Conservation (phyloP, 179 eudicot genomes). For the Pouteria campechiana region DNA sequence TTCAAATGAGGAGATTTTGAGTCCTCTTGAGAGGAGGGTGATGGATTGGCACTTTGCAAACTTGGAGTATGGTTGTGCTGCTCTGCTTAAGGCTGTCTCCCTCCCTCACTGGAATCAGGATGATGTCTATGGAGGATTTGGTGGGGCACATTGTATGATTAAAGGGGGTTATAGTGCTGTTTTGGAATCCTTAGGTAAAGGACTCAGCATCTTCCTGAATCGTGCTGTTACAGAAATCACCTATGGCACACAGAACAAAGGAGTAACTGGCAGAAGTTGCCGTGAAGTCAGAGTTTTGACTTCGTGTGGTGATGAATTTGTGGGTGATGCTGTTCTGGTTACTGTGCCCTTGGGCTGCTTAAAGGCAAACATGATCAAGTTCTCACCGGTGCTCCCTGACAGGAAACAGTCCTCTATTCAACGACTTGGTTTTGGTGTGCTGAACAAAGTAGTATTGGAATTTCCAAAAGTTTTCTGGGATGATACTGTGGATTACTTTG, state of each 20-base stretch:
- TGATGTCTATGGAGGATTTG: constrained; percentile 98
- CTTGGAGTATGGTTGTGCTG: constrained; percentile 98
- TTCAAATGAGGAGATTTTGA: constrained; percentile 37
- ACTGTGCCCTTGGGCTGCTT: constrained; percentile 96
- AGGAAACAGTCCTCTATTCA: constrained; percentile 87
- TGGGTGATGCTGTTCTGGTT: constrained; percentile 76
- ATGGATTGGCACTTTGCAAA: constrained; percentile 99
- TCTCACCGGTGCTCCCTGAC: constrained; percentile 77
- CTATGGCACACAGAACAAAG: constrained; percentile 23
- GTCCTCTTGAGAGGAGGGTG: constrained; percentile 94
- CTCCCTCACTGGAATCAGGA: constrained; percentile 99
- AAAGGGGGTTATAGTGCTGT: constrained; percentile 94
- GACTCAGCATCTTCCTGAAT: constrained; percentile 62
- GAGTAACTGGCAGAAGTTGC: constrained; percentile 18
- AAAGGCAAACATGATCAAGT: constrained; percentile 64
- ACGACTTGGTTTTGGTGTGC: constrained; percentile 93
- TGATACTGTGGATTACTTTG: constrained; percentile 93
- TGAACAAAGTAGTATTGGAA: constrained; percentile 85
- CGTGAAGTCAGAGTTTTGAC: constrained; percentile 64
- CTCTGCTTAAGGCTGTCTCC: constrained; percentile 76
- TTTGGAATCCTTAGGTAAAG: constrained; percentile 76
- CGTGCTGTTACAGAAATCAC: constrained; percentile 71
- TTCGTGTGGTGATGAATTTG: constrained; percentile 47
- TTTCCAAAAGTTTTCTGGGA: constrained; percentile 93
- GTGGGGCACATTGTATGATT: constrained; percentile 99